Evolutionary conservation across 192 early-diverging fungal genomes (phyloP).

Genomic region (Coemansia sp.): DNA sequence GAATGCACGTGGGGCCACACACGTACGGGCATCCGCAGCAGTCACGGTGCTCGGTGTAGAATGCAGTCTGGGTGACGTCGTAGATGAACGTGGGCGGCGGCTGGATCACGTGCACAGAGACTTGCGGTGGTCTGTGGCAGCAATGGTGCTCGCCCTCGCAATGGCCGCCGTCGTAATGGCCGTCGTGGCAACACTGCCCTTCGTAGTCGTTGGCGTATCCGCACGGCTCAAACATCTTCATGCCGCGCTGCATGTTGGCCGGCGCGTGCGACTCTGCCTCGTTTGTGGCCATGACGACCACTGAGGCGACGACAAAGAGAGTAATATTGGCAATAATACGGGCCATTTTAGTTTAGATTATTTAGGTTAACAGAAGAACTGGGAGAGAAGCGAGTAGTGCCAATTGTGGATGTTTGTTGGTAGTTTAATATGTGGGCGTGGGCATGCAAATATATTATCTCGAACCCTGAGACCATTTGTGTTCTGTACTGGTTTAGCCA

Average conservation of each 20-base stretch:
- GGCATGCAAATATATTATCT: neutral
- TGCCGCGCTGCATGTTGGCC: neutral
- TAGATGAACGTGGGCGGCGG: constrained; percentile 50
- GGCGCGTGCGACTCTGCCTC: neutral
- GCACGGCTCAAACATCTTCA: constrained; percentile 11
- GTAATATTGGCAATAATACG: constrained; percentile 26
- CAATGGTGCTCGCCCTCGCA: constrained; percentile 16
- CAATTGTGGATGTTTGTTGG: neutral
- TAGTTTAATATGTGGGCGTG: too few relatives aligned
- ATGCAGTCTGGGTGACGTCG: constrained; percentile 48
- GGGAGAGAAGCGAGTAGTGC: neutral
- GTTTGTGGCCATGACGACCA: constrained; percentile 9
- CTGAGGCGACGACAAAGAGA: constrained; percentile 13
- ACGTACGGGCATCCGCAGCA: constrained; percentile 45
- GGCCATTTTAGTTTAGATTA: constrained; percentile 20
- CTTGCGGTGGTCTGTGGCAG: constrained; percentile 31
- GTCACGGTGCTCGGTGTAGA: constrained; percentile 53
- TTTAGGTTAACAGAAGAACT: neutral
- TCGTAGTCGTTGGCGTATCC: constrained; percentile 21
- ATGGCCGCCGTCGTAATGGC: too few relatives aligned
- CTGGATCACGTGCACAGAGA: constrained; percentile 50
- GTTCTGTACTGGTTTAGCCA: too few relatives aligned
- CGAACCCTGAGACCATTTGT: neutral
- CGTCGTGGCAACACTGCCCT: constrained; percentile 9
- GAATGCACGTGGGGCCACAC: constrained; percentile 50